phyloP scores from a whole-genome alignment of 805 yeast species.

The Candida nemodendra region DNA sequence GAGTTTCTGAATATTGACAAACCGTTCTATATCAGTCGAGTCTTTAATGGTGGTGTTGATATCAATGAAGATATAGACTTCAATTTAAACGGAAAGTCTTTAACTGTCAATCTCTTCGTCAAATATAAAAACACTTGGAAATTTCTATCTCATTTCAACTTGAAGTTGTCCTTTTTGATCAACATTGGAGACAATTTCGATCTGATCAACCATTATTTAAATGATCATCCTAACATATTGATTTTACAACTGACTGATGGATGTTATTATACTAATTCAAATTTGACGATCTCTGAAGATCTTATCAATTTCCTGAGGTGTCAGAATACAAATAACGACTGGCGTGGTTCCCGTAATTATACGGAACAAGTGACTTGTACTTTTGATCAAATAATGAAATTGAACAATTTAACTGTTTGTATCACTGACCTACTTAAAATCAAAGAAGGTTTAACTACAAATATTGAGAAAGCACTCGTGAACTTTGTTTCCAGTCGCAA shows the following conservation, averaged over 20 bases:
- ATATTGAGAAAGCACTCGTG: slow-evolving; percentile 6
- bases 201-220: slow-evolving; percentile 15
- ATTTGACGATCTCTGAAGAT: slow-evolving; percentile 12
- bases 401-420: slow-evolving; percentile 38
- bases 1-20: slow-evolving; percentile 22
- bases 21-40: slow-evolving; percentile 38
- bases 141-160: slow-evolving; percentile 22
- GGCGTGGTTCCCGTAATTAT: slow-evolving; percentile 2
- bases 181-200: slow-evolving; percentile 33
- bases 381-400: slow-evolving; percentile 42
- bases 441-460: slow-evolving; percentile 12
- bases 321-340: slow-evolving; percentile 4
- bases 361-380: slow-evolving; percentile 30
- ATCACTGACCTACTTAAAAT: slow-evolving; percentile 32
- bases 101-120: slow-evolving; percentile 26
- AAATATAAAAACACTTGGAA: slow-evolving; percentile 23
- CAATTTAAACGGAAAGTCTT: slow-evolving; percentile 18
- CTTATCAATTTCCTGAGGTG: slow-evolving; percentile 10
- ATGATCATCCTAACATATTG: slow-evolving; percentile 25
- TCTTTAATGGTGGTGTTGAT: slow-evolving; percentile 26
- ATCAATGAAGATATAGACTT: slow-evolving; percentile 26
- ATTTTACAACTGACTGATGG: slow-evolving; percentile 30
- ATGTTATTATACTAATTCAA: slow-evolving; percentile 31
- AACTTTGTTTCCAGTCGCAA: neutral
- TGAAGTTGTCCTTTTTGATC: slow-evolving; percentile 31